Base-by-base conservation (phyloP, 1,139 yeast species). In the Yamadazyma dushanensis region DNA sequence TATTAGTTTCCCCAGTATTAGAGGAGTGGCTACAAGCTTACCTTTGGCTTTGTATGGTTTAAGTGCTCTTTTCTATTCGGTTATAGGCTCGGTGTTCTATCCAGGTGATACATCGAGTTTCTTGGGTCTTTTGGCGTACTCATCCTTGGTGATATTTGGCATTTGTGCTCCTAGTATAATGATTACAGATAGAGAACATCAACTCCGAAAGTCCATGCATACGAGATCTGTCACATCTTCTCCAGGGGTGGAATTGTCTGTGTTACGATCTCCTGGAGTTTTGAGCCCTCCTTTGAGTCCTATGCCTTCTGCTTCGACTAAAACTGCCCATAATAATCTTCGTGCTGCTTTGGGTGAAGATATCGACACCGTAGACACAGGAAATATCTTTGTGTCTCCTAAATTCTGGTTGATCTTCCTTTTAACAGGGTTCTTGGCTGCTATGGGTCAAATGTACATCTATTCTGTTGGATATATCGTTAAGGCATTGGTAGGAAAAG, bases 381-480 rank as follows among this genome's bases (percentile, higher is more conserved):
- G 48, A 1, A 52, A 47, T 24, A 54, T 75, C 9, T 41, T 70
- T 14, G 48, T 42, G 16, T 59, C 64, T 21, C 39, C 50, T 8
- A 63, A 62, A 29, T 78, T 78, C 49, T 78, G 83, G 83, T 49
- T 71, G 2, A 45, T 77, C 4, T 68, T 74, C 30, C 27, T 63
- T 1, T 54, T 70, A 6, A 60, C 79, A 2, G 81, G 82, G 0
- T 41, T 73, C 2, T 54, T 76, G 34, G 81, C 82, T 0, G 73
- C 80, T 0, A 45, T 78, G 45, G 83, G 83, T 8, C 83, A 78
- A 50, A 73, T 78, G 78, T 78, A 76, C 52, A 78, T 78, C 16
- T 78, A 77, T 47, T 76, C 81, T 0, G 78, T 76, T 14, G 84
- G 84, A 1, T 76, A 74, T 48, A 76, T 78, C 59, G 78, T 75